These are phyloP conservation scores for Geranomyces michiganensis DNA, from an alignment of 192 early-diverging fungal species.

Conservation along the genomic window DNA sequence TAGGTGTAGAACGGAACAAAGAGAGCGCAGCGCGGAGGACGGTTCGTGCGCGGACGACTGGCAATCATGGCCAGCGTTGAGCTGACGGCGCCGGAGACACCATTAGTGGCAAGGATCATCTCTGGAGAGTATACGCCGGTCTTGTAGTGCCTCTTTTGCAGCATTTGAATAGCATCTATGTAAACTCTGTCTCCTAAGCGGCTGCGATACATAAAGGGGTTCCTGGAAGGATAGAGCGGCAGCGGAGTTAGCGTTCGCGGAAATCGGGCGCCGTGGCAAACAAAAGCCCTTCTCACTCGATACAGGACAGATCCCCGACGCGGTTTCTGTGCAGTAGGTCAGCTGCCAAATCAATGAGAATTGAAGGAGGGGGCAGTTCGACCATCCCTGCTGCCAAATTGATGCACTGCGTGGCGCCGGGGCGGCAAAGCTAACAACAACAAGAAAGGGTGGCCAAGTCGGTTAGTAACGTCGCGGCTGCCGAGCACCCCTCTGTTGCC, in stretches of 20 bases:
- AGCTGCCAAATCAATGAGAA: not conserved
- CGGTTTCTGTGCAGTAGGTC: not conserved
- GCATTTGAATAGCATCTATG: not conserved
- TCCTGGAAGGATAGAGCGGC: not conserved
- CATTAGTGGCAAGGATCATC: not conserved
- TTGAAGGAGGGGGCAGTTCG: not conserved
- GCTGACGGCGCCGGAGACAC: not conserved
- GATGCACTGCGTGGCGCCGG: not conserved
- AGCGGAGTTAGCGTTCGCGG: no score
- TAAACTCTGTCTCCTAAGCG: not conserved
- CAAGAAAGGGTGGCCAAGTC: no score
- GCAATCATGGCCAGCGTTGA: not conserved
- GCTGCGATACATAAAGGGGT: not conserved
- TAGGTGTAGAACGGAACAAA: conserved; percentile 1
- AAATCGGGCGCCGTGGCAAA: no score
- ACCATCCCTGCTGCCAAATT: not conserved
- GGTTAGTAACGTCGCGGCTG: no score
- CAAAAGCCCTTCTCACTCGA: no score
- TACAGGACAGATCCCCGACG: not conserved
- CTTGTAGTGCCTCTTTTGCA: not conserved
- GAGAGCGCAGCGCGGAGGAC: not conserved
- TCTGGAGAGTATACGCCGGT: not conserved
- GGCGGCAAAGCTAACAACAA: no score
- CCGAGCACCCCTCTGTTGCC: no score
- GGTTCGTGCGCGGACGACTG: not conserved